Conservation (phyloP, 169 alveolate species). For the Plasmodium malariae region DNA sequence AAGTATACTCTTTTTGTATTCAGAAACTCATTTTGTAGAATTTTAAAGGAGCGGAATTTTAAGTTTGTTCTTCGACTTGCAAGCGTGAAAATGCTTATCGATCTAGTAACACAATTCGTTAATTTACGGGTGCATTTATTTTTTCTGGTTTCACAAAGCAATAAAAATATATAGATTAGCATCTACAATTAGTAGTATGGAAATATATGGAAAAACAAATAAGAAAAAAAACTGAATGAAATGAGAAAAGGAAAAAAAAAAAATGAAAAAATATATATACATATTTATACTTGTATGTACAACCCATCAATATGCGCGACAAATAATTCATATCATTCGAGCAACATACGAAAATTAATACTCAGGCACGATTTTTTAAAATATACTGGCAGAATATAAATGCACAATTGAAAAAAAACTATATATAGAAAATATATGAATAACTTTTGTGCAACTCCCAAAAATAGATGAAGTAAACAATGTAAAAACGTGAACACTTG, state of each 20-base stretch:
- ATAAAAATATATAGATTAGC: constrained; percentile 8
- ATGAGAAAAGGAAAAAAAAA: background rate
- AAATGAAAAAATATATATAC: background rate
- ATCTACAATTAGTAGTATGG: too few species aligned
- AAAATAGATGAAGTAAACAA: too few species aligned
- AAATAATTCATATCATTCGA: too few species aligned
- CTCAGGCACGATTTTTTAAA: too few species aligned
- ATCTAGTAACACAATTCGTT: constrained; percentile 37
- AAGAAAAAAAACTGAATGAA: background rate
- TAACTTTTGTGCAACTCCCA: too few species aligned
- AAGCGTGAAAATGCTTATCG: constrained; percentile 21
- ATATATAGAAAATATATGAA: too few species aligned
- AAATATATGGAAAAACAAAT: background rate
- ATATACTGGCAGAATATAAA: too few species aligned
- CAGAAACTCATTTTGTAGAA: constrained; percentile 35
- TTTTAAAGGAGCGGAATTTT: constrained; percentile 34
- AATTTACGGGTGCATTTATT: constrained; percentile 37
- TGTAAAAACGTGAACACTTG: background rate
- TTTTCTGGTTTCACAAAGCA: constrained; percentile 31
- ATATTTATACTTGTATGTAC: background rate
- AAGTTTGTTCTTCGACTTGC: constrained; percentile 22
- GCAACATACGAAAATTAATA: too few species aligned
- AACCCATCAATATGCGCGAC: too few species aligned
- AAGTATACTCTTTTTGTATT: constrained; percentile 28
- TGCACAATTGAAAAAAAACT: too few species aligned